These are phyloP conservation scores for Panaeolus papilionaceus DNA, from an alignment of 768 basidiomycete genomes.

Conservation along the genomic window DNA sequence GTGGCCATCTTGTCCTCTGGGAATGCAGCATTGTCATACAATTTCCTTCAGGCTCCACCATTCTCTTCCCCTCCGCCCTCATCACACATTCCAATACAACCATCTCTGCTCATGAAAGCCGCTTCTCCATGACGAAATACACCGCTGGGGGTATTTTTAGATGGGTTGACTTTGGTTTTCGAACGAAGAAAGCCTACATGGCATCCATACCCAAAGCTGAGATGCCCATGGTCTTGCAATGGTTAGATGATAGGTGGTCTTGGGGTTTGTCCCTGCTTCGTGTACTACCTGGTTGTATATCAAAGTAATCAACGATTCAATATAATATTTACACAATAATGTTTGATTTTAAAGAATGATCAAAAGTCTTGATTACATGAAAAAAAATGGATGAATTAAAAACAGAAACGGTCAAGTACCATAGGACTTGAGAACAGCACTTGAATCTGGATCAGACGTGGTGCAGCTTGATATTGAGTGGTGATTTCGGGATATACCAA, in stretches of 20 bases:
- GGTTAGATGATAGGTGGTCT: background rate
- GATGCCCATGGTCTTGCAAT: background rate
- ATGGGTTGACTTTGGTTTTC: conserved; percentile 15
- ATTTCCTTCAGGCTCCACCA: conserved; percentile 20
- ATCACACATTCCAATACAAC: conserved; percentile 23
- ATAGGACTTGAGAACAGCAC: no score
- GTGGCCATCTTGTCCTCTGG: background rate
- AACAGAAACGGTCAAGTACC: no score
- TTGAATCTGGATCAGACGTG: no score
- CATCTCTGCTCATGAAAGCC: background rate
- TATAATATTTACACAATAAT: no score
- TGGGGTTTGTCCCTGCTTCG: background rate
- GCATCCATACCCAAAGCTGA: background rate
- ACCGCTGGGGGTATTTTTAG: background rate
- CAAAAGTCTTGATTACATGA: no score
- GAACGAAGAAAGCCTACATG: background rate
- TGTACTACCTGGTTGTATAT: no score
- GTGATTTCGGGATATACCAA: no score
- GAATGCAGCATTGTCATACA: conserved; percentile 13
- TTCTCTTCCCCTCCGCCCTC: conserved; percentile 20
- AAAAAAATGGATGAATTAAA: no score
- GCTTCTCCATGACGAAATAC: conserved; percentile 19
- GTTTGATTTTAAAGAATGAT: no score
- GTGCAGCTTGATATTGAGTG: no score
- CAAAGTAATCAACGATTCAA: no score